Percentiles rank a stretch among this genome's conserved stretches.
phyloP scores from a whole-genome alignment of 306 rosid genomes.

The Dalbergia oliveri region DNA sequence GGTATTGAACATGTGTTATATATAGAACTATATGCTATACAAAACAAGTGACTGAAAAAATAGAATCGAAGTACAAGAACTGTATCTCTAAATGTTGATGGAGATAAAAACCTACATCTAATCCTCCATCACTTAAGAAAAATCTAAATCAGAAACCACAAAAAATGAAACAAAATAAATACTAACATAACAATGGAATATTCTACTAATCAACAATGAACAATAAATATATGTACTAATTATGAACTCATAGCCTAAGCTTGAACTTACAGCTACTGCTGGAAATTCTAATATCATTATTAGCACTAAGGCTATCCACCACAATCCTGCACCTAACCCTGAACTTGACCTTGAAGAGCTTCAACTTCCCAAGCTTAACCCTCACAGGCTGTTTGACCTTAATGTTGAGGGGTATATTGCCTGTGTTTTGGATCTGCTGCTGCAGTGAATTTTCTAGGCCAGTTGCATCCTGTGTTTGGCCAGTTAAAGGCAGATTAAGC shows the following conservation, averaged over 20 bases:
- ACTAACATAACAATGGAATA: not conserved
- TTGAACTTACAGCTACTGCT: conserved; percentile 78
- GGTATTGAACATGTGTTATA: not conserved
- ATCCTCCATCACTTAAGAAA: conserved; percentile 47
- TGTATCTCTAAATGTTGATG: conserved; percentile 24
- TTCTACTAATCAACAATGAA: not conserved
- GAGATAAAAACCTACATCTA: conserved; percentile 40
- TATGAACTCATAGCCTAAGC: conserved; percentile 59
- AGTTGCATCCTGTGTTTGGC: conserved; percentile 64
- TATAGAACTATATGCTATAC: not conserved
- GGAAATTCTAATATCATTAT: conserved; percentile 53
- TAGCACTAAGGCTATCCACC: conserved; percentile 60
- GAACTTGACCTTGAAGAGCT: conserved; percentile 78
- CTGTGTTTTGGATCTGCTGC: conserved; percentile 50
- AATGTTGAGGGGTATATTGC: conserved; percentile 69
- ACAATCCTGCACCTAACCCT: conserved; percentile 65
- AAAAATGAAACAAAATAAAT: conserved; percentile 39
- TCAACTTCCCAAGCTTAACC: conserved; percentile 79
- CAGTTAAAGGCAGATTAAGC: conserved; percentile 57
- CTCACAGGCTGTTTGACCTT: conserved; percentile 78
- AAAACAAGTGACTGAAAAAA: conserved; percentile 33
- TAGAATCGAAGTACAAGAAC: conserved; percentile 36
- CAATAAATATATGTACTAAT: not conserved
- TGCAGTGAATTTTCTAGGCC: conserved; percentile 34
- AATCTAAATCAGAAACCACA: conserved; percentile 36